Conservation (phyloP, 2,329 filamentous ascomycete genomes). For the Cercospora janseana region DNA sequence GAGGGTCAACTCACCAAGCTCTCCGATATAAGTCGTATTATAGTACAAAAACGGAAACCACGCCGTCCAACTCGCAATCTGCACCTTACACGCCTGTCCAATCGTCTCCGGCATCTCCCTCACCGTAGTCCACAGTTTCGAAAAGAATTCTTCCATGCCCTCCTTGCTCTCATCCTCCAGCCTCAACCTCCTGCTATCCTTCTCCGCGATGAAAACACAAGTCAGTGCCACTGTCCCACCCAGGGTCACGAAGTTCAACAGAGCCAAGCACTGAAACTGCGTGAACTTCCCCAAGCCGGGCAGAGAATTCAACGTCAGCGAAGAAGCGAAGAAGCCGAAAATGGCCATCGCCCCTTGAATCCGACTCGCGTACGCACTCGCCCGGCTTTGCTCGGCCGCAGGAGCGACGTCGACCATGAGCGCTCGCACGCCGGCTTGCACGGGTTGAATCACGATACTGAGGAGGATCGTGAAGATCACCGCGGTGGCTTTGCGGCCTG, state of each 20-base stretch:
- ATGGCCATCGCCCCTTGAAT: slow-evolving; percentile 23
- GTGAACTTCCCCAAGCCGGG: slow-evolving; percentile 18
- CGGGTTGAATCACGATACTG: slow-evolving; percentile 20
- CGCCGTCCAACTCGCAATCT: slow-evolving; percentile 23
- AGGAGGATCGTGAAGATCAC: slow-evolving; percentile 19
- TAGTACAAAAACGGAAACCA: slow-evolving; percentile 29
- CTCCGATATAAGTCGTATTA: slow-evolving; percentile 27
- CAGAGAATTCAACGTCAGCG: slow-evolving; percentile 16
- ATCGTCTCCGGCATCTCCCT: slow-evolving; percentile 17
- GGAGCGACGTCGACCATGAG: slow-evolving; percentile 23
- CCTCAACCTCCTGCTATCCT: slow-evolving; percentile 15
- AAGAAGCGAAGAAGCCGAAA: slow-evolving; percentile 24
- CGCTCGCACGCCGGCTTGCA: slow-evolving; percentile 22
- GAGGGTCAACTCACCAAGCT: slow-evolving; percentile 21
- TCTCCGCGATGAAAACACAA: slow-evolving; percentile 20
- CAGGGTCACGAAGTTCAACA: slow-evolving; percentile 23
- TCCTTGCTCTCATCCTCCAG: not conserved
- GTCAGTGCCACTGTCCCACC: slow-evolving; percentile 23
- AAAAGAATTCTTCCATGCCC: slow-evolving; percentile 17
- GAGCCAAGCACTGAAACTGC: slow-evolving; percentile 23
- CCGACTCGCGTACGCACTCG: slow-evolving; percentile 17
- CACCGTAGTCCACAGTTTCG: slow-evolving; percentile 17
- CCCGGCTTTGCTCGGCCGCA: slow-evolving; percentile 19
- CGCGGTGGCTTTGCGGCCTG: slow-evolving; percentile 7
- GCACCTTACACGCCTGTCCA: slow-evolving; percentile 20